A percentile compares a stretch with the other conserved stretches of the same genome.
Conservation (phyloP, 1,284 basidiomycete species). For the Paramarasmius palmivorus region DNA sequence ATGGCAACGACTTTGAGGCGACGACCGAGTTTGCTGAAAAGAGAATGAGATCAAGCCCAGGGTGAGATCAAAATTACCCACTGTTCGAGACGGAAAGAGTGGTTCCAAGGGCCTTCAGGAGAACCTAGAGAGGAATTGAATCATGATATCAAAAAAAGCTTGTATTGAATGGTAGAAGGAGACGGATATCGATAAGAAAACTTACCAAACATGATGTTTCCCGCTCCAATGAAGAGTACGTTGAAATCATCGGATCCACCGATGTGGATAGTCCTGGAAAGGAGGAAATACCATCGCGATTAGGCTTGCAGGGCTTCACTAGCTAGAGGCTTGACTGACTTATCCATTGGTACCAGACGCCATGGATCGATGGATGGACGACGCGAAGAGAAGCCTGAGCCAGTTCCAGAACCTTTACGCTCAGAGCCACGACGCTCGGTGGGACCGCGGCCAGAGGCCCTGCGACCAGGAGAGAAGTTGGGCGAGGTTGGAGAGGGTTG, state of each 20-base stretch:
- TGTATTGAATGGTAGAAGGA: conserved; percentile 6
- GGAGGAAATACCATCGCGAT: conserved; percentile 13
- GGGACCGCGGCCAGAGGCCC: conserved; percentile 23
- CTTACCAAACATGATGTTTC: conserved; percentile 92
- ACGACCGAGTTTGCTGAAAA: conserved; percentile 85
- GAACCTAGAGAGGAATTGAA: conserved; percentile 52
- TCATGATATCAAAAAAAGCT: conserved; percentile 1
- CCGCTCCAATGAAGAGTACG: conserved; percentile 89
- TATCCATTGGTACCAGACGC: conserved; percentile 76
- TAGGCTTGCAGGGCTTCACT: neutral
- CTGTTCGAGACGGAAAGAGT: conserved; percentile 95
- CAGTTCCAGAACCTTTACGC: conserved; percentile 42
- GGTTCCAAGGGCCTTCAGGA: conserved; percentile 89
- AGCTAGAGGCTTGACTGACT: conserved; percentile 39
- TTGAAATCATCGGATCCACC: conserved; percentile 77
- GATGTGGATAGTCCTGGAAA: conserved; percentile 51
- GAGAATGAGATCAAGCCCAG: conserved; percentile 16
- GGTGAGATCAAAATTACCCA: conserved; percentile 33
- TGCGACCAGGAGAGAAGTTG: conserved; percentile 5
- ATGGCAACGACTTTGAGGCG: conserved; percentile 95
- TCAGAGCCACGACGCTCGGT: conserved; percentile 31
- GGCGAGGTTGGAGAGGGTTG: conserved; percentile 8
- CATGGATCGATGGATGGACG: conserved; percentile 75
- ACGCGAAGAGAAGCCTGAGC: conserved; percentile 50
- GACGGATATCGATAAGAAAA: conserved; percentile 13